Base-by-base conservation (phyloP, 2,329 filamentous ascomycete genomes). In the Epicoccum nigrum region DNA sequence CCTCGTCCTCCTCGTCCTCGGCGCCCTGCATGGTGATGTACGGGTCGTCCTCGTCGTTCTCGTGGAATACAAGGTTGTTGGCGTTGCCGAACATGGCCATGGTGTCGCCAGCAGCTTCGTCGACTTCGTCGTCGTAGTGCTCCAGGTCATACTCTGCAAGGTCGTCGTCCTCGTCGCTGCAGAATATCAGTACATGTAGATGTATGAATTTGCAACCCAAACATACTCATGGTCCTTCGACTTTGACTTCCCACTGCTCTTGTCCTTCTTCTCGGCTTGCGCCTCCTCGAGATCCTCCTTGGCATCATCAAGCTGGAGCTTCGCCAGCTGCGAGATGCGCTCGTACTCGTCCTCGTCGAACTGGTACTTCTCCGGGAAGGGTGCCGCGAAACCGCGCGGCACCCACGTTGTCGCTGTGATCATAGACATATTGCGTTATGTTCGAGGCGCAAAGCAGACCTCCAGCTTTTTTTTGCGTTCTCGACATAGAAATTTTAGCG, bases 71-170 rank as follows among this genome's bases (percentile, higher is more conserved):
- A 20, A 99, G 81, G 23, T 90, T 92, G 75, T 94, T 95, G 70
- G 96, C 85, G 70, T 97, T 97, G 68, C 92, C 92, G 71, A 99
- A 97, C 84, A 97, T 96, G 65, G 87, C 88, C 82, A 94, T 87
- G 45, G 87, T 83, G 67, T 90, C 87, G 41, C 83, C 85, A 53
- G 88, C 85, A 23, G 86, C 86, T 53, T 90, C 81, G 12, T 83
- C 81, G 7, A 86, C 84, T 38, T 94, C 89, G 62, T 94, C 89
- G 65, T 99, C 94, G 73, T 99, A 99, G 74, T 96, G 86, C 59
- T 97, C 93, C 46, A 99, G 83, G 70, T 99, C 88, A 76, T 97
- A 99, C 75, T 99, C 92, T 75, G 93, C 94, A 41, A 99, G 81
- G 71, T 96, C 92, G 61, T 95, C 90, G 68, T 96, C 91, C 17